Conservation (phyloP, 345 rosid species). For the Gossypium australe region DNA sequence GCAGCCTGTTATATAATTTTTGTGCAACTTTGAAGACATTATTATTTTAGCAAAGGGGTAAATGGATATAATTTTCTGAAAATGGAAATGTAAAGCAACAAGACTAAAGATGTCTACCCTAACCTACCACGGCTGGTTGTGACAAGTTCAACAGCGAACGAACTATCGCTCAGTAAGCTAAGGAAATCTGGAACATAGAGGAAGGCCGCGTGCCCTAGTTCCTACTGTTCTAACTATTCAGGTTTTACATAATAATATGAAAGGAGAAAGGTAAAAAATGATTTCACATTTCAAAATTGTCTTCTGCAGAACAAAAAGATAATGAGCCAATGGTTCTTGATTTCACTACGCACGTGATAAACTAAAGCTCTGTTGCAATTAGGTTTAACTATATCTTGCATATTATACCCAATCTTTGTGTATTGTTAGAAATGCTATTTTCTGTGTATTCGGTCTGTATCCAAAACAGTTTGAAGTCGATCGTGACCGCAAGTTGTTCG, state of each 20-base stretch:
- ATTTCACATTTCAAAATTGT: background rate
- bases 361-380: background rate
- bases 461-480: no score
- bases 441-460: no score
- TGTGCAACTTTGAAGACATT: background rate
- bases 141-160: slow-evolving; percentile 94
- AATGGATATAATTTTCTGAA: background rate
- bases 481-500: no score
- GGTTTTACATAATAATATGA: background rate
- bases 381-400: background rate
- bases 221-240: background rate
- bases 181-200: slow-evolving; percentile 83
- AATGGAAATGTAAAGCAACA: background rate
- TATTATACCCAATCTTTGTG: background rate
- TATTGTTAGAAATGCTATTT: no score
- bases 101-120: slow-evolving; percentile 78
- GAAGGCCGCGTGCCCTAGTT: slow-evolving; percentile 64
- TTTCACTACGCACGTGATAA: background rate
- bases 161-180: slow-evolving; percentile 80
- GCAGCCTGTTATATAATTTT: background rate
- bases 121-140: slow-evolving; percentile 77
- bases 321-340: background rate
- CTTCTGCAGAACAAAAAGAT: background rate
- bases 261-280: background rate
- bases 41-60: background rate